Base-by-base conservation (phyloP, 1,284 basidiomycete species). In the Gymnopus androsaceus region DNA sequence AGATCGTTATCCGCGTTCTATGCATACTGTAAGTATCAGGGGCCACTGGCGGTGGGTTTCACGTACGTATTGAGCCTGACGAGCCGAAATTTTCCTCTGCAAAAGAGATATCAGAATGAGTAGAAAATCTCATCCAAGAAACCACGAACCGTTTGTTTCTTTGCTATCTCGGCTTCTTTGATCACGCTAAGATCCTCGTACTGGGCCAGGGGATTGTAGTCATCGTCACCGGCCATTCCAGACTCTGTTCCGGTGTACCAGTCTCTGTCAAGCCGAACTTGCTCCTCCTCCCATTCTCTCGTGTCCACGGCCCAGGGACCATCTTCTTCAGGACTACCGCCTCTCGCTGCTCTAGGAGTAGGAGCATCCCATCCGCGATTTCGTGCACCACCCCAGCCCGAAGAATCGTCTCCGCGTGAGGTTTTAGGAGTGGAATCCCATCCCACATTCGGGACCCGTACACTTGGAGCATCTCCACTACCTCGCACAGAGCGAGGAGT, bases 1-100 rank as follows among this genome's bases (percentile, higher is more conserved):
- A 96, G 77, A 64, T 99, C 96, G 63, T 95, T 96, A 69, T 99
- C 97, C 21, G 93, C 93, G 64, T 98, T 98, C 91, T 95, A 66
- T 2, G n/a, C 33, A 44, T 6, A 53, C 6, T 25, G 28, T 34
- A 62, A 21, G 15, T 38, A 58, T 15, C 12, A 8, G 55, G 33
- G 54, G 46, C 34, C 15, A 23, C n/a, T n/a, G n/a, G n/a, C n/a
- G 40, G 38, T 42, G 40, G 17, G 17, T n/a, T 31, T 51, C 14
- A 79, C 89, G 64, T 63, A 94, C 92, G 69, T 94, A 95, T 85
- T 96, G 94, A 1, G 94, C 94, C 71, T 97, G 94, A 55, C 88
- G 81, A 3, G 95, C 95, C 1, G 94, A 95, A 17, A 95, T 85
- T 70, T 89, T 89, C 73, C 89, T 94, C 81, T 88, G 60, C 19